phyloP scores from a whole-genome alignment of 352 stramenopile genomes.

The Phytopythium ostracodes region DNA sequence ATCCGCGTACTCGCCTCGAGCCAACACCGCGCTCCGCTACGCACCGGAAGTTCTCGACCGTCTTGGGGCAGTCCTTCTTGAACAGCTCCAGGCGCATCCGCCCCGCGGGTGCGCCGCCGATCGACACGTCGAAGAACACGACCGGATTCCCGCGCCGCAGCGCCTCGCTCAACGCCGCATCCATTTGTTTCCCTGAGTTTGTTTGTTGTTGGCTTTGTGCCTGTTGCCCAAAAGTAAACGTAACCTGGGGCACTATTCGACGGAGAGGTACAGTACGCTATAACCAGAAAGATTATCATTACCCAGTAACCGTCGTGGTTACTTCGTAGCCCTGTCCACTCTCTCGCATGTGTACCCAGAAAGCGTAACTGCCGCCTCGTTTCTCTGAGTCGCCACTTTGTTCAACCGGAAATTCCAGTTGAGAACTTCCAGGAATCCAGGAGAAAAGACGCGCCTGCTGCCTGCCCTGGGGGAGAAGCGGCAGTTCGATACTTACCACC shows the following conservation, averaged over 20 bases:
- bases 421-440: no score
- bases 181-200: slow-evolving; percentile 1
- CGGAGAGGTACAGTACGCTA: no score
- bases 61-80: slow-evolving; percentile 94
- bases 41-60: slow-evolving; percentile 95
- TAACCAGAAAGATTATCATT: no score
- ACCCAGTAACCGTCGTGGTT: no score
- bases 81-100: slow-evolving; percentile 96
- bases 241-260: neutral
- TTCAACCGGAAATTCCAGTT: neutral
- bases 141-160: slow-evolving; percentile 92
- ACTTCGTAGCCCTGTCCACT: no score
- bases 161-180: slow-evolving; percentile 80
- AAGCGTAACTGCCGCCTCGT: neutral
- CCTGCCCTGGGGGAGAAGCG: neutral
- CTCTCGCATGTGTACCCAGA: no score
- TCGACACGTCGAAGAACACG: slow-evolving; percentile 95
- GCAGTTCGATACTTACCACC: neutral
- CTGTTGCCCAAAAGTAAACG: neutral
- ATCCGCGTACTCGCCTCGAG: neutral
- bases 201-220: no score
- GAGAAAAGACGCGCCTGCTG: neutral
- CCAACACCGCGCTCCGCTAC: neutral
- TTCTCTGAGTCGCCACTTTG: neutral
- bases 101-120: slow-evolving; percentile 85